A percentile compares a stretch with the other conserved stretches of the same genome.
Conservation (phyloP, 2,329 filamentous ascomycete genomes). For the Cladosporium halotolerans region DNA sequence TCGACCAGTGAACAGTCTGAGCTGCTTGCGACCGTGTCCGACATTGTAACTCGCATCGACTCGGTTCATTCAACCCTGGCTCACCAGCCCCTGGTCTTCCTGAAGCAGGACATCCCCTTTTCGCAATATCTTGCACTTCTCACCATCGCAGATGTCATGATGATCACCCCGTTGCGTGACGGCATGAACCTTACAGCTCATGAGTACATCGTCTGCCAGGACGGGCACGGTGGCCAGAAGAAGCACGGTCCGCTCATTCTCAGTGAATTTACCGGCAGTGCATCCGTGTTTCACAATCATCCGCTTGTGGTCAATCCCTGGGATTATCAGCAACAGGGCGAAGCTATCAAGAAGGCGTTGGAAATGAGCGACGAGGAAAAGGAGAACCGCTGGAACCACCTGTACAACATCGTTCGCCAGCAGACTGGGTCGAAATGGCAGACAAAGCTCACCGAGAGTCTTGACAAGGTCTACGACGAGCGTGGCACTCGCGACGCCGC, state of each 20-base stretch:
- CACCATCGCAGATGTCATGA: slow-evolving; percentile 81
- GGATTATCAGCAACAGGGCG: slow-evolving; percentile 84
- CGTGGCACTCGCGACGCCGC: slow-evolving; percentile 79
- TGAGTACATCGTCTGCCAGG: slow-evolving; percentile 89
- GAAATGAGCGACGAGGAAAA: slow-evolving; percentile 75
- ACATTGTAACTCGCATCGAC: slow-evolving; percentile 93
- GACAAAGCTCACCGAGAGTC: slow-evolving; percentile 61
- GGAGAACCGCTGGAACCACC: slow-evolving; percentile 62
- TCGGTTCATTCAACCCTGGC: slow-evolving; percentile 83
- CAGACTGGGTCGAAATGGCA: slow-evolving; percentile 87
- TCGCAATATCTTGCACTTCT: slow-evolving; percentile 87
- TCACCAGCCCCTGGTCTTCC: slow-evolving; percentile 86
- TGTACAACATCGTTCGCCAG: slow-evolving; percentile 67
- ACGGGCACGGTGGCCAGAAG: slow-evolving; percentile 69
- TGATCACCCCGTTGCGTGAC: slow-evolving; percentile 92
- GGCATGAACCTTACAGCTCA: slow-evolving; percentile 97
- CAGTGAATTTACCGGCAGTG: slow-evolving; percentile 90
- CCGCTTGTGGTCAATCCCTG: slow-evolving; percentile 88
- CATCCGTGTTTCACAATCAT: slow-evolving; percentile 73
- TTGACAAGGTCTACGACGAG: slow-evolving; percentile 73
- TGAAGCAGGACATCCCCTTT: slow-evolving; percentile 92
- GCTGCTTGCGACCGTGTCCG: slow-evolving; percentile 78
- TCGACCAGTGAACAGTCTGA: slow-evolving; percentile 85
- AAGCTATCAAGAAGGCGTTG: slow-evolving; percentile 75
- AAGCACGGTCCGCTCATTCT: slow-evolving; percentile 85